phyloP scores from a whole-genome alignment of 768 basidiomycete genomes.

The Termitomyces sp. region DNA sequence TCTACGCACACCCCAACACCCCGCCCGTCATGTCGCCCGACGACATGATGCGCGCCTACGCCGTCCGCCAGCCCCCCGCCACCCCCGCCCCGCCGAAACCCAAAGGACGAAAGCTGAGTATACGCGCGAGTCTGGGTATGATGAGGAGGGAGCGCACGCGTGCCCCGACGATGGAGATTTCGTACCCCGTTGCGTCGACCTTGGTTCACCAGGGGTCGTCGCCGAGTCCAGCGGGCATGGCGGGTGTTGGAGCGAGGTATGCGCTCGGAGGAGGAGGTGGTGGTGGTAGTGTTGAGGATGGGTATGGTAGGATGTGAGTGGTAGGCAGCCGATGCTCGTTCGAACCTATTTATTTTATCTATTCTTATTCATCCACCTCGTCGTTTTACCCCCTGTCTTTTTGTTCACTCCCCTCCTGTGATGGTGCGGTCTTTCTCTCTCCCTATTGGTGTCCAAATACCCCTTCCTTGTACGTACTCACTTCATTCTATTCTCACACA shows the following conservation, averaged over 20 bases:
- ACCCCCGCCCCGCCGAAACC: neutral
- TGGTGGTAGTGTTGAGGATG: conserved; percentile 19
- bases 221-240: neutral
- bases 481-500: too few relatives aligned
- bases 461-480: too few relatives aligned
- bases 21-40: conserved; percentile 46
- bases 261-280: too few relatives aligned
- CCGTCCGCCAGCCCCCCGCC: conserved; percentile 27
- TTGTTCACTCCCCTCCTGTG: too few relatives aligned
- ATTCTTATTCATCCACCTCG: too few relatives aligned
- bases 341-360: too few relatives aligned
- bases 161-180: conserved; percentile 9
- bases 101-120: conserved; percentile 8
- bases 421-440: too few relatives aligned
- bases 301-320: conserved; percentile 2
- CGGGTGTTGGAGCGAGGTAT: neutral
- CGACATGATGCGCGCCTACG: conserved; percentile 73
- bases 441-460: too few relatives aligned
- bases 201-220: neutral
- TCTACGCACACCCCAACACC: conserved; percentile 19
- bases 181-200: conserved; percentile 14
- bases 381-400: too few relatives aligned
- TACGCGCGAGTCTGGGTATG: conserved; percentile 9
- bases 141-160: conserved; percentile 6
- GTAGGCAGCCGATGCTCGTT: too few relatives aligned